Conservation (phyloP, 208 protist genomes). For the Acanthamoeba healyi region DNA sequence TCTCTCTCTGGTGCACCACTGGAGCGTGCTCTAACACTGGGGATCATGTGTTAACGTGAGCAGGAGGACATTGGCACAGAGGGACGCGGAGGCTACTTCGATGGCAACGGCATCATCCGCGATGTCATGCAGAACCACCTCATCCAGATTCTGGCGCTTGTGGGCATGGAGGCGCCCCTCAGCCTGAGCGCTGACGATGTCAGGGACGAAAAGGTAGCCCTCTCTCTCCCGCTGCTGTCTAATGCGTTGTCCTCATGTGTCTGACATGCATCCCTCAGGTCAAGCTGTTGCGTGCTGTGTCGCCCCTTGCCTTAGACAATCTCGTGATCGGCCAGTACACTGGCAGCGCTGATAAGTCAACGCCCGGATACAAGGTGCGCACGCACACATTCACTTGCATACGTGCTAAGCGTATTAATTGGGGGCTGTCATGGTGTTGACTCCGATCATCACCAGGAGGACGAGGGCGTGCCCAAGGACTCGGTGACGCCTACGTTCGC, state of each 20-base stretch:
- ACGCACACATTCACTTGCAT: no score
- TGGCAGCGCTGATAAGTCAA: not conserved
- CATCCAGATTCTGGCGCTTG: constrained; percentile 89
- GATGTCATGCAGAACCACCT: constrained; percentile 94
- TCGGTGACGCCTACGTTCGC: constrained; percentile 90
- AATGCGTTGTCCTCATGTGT: no score
- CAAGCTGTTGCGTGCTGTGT: constrained; percentile 82
- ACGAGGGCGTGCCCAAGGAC: constrained; percentile 84
- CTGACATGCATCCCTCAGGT: no score
- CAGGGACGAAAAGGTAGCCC: constrained; percentile 91
- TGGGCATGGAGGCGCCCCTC: constrained; percentile 91
- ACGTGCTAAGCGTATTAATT: not conserved
- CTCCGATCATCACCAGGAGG: constrained; percentile 30
- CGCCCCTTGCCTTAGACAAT: constrained; percentile 78
- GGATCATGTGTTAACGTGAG: no score
- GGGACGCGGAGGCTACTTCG: constrained; percentile 90
- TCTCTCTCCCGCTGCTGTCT: no score
- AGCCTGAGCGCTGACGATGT: constrained; percentile 83
- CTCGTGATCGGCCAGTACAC: constrained; percentile 89
- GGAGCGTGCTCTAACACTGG: no score
- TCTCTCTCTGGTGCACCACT: no score
- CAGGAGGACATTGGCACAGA: constrained; percentile 86
- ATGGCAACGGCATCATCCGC: constrained; percentile 90
- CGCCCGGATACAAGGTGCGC: not conserved
- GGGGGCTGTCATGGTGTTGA: not conserved